Evolutionary conservation across 2,329 filamentous ascomycete species (phyloP).

Genomic region (Alternaria infectoria): DNA sequence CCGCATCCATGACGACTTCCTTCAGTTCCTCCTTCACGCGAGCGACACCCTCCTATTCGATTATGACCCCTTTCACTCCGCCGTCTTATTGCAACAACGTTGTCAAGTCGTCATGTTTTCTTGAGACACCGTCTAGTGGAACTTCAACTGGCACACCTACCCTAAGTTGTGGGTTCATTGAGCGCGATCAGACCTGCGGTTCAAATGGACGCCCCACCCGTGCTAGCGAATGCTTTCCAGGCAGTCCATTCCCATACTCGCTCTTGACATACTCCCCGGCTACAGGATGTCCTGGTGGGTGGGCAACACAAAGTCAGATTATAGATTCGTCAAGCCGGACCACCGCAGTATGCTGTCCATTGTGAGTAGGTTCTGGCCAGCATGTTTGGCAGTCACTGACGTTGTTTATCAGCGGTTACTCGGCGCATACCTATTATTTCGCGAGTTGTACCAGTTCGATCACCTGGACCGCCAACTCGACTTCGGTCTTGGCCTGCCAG

Average conservation of each 20-base stretch:
- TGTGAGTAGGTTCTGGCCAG: background rate
- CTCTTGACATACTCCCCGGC: background rate
- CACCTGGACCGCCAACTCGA: background rate
- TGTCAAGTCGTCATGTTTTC: background rate
- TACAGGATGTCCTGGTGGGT: background rate
- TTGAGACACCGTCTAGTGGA: background rate
- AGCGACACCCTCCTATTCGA: background rate
- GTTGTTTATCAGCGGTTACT: background rate
- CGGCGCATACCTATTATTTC: background rate
- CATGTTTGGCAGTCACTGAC: background rate
- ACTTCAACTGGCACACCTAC: background rate
- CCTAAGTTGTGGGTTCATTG: background rate
- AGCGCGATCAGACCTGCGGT: conserved; percentile 2
- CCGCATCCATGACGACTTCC: background rate
- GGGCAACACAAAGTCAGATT: background rate
- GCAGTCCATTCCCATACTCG: background rate
- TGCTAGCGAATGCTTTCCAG: conserved; percentile 1
- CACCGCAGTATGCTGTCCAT: conserved; percentile 1
- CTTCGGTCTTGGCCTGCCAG: background rate
- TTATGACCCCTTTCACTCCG: conserved; percentile 1
- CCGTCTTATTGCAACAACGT: background rate
- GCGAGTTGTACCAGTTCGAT: background rate
- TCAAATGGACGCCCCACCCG: background rate
- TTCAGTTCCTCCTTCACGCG: background rate
- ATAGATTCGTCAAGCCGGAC: background rate